A percentile compares a stretch with the other conserved stretches of the same genome.
Evolutionary conservation across 163 green algal genomes (phyloP).

Genomic region (Trebouxiophyceae sp.): DNA sequence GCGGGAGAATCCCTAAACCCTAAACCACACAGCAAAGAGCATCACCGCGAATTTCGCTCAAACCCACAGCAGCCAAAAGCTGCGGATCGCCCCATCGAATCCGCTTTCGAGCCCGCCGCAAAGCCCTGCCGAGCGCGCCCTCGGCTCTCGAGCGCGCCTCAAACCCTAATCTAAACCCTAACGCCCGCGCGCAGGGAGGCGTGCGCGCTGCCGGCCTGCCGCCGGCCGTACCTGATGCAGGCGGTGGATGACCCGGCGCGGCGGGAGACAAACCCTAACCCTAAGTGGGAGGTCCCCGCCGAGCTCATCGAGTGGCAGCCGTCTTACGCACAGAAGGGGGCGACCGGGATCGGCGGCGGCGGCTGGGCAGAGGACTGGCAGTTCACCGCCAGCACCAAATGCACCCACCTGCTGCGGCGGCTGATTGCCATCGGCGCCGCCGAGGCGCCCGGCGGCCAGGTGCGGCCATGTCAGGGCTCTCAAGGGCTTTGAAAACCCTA

Average conservation of each 20-base stretch:
- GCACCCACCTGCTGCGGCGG: conserved; percentile 56
- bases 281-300: conserved; percentile 78
- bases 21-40: too few relatives aligned
- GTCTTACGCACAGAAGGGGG: conserved; percentile 17
- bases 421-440: conserved; percentile 46
- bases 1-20: too few relatives aligned
- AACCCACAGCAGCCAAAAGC: too few relatives aligned
- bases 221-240: conserved; percentile 42
- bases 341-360: conserved; percentile 45
- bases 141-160: too few relatives aligned
- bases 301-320: conserved; percentile 95
- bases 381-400: conserved; percentile 58
- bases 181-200: not conserved
- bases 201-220: conserved; percentile 14
- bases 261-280: conserved; percentile 48
- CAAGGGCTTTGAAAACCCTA: too few relatives aligned
- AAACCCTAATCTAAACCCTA: too few relatives aligned
- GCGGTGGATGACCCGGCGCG: conserved; percentile 48
- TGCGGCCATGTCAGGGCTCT: too few relatives aligned
- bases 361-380: conserved; percentile 68
- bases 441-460: too few relatives aligned
- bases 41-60: too few relatives aligned
- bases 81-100: too few relatives aligned
- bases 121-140: too few relatives aligned
- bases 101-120: too few relatives aligned